These are phyloP conservation scores for Scytalidium sp. DNA, from an alignment of 2,329 filamentous ascomycete species.

Conservation along the genomic window DNA sequence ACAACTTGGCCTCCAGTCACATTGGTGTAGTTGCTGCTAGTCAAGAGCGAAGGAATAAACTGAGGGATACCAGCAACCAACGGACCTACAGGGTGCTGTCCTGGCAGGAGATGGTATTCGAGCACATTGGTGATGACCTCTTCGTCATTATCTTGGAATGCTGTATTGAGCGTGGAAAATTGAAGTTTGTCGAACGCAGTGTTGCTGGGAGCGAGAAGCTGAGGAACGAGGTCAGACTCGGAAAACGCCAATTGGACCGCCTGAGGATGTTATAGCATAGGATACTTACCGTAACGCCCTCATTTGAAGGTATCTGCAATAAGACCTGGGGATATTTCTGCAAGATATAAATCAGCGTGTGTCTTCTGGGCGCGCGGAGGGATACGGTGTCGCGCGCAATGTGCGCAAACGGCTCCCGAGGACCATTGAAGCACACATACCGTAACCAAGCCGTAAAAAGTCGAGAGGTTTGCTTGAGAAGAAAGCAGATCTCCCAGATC, in stretches of 20 bases:
- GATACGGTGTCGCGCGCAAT: too few species aligned
- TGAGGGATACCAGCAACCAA: slow-evolving; percentile 32
- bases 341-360: slow-evolving; percentile 7
- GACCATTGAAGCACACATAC: slow-evolving; percentile 22
- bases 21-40: slow-evolving; percentile 39
- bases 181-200: slow-evolving; percentile 35
- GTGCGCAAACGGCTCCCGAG: background rate
- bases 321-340: slow-evolving; percentile 45
- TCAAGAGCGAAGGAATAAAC: slow-evolving; percentile 43
- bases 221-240: background rate
- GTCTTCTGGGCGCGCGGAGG: too few species aligned
- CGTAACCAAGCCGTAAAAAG: slow-evolving; percentile 41
- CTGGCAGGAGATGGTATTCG: slow-evolving; percentile 32
- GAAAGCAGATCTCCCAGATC: slow-evolving; percentile 39
- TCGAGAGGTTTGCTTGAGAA: slow-evolving; percentile 38
- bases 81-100: slow-evolving; percentile 21
- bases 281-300: slow-evolving; percentile 41
- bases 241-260: background rate
- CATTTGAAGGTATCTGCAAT: slow-evolving; percentile 38
- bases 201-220: slow-evolving; percentile 35
- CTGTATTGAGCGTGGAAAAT: slow-evolving; percentile 23
- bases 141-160: slow-evolving; percentile 30
- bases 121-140: slow-evolving; percentile 33
- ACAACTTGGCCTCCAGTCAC: slow-evolving; percentile 49
- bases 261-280: background rate